These are phyloP conservation scores for Ophiostoma fasciatum DNA, from an alignment of 2,329 filamentous ascomycete genomes.

Conservation along the genomic window DNA sequence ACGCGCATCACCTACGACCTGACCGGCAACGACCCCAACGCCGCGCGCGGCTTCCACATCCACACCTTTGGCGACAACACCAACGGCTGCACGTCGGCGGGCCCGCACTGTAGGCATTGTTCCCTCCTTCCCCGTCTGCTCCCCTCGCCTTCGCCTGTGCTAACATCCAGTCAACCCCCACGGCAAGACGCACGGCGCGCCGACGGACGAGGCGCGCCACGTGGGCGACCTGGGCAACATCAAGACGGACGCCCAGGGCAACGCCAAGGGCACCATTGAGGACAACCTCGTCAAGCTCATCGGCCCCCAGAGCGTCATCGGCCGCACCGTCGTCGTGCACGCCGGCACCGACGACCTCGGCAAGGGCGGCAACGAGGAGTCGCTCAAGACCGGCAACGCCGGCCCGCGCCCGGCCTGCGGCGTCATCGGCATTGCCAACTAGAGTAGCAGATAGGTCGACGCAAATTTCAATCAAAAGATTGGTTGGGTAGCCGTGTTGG, in stretches of 20 bases:
- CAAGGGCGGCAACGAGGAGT: conserved; percentile 82
- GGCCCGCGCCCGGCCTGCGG: conserved; percentile 88
- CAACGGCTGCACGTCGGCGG: conserved; percentile 97
- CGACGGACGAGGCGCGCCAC: conserved; percentile 69
- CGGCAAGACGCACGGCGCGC: conserved; percentile 83
- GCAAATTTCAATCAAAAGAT: too few relatives aligned
- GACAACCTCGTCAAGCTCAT: conserved; percentile 92
- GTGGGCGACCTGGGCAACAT: conserved; percentile 97
- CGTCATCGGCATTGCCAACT: conserved; percentile 79
- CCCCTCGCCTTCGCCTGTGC: not conserved
- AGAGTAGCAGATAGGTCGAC: too few relatives aligned
- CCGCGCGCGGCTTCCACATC: conserved; percentile 95
- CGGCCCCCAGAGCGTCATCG: conserved; percentile 85
- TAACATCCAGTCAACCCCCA: conserved; percentile 73
- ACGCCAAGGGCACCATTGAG: conserved; percentile 62
- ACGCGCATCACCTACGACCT: conserved; percentile 91
- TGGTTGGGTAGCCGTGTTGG: too few relatives aligned
- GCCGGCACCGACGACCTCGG: conserved; percentile 93
- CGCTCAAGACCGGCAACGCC: conserved; percentile 96
- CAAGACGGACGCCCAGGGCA: conserved; percentile 86
- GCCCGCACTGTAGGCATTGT: conserved; percentile 70
- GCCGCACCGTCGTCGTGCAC: conserved; percentile 91
- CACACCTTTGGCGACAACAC: conserved; percentile 99
- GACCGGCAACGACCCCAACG: conserved; percentile 81
- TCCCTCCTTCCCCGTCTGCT: not conserved